These are phyloP conservation scores for Hygrophoropsis aurantiaca DNA, from an alignment of 768 basidiomycete genomes.

Conservation along the genomic window DNA sequence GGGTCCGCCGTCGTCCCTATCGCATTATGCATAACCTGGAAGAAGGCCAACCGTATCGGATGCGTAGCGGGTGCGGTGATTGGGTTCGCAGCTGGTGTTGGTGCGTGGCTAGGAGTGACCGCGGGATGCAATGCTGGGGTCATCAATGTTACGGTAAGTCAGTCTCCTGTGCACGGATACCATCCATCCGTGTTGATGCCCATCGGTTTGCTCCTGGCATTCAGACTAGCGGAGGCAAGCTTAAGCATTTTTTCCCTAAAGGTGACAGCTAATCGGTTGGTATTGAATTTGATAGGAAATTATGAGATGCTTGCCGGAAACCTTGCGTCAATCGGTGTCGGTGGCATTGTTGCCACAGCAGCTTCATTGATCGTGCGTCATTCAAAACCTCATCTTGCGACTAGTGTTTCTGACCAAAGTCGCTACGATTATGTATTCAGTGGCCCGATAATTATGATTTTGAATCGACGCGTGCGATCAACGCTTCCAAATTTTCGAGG, in stretches of 20 bases:
- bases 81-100: constrained; percentile 69
- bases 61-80: constrained; percentile 71
- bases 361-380: constrained; percentile 61
- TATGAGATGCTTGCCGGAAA: constrained; percentile 87
- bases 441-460: constrained; percentile 86
- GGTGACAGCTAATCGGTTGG: not conserved
- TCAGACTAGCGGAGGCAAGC: constrained; percentile 52
- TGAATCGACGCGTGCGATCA: constrained; percentile 75
- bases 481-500: constrained; percentile 34
- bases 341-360: constrained; percentile 70
- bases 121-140: constrained; percentile 63
- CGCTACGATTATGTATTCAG: constrained; percentile 30
- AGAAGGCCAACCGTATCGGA: constrained; percentile 81
- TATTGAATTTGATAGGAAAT: constrained; percentile 41
- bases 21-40: constrained; percentile 84
- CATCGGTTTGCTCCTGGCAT: not conserved
- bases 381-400: not conserved
- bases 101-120: constrained; percentile 87
- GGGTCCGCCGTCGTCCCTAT: constrained; percentile 87
- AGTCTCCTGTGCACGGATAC: not conserved
- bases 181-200: not conserved
- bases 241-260: no score
- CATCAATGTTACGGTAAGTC: constrained; percentile 66
- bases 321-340: constrained; percentile 79
- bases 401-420: not conserved